Base-by-base conservation (phyloP, 2,329 filamentous ascomycete genomes). In the Claviceps pusilla region DNA sequence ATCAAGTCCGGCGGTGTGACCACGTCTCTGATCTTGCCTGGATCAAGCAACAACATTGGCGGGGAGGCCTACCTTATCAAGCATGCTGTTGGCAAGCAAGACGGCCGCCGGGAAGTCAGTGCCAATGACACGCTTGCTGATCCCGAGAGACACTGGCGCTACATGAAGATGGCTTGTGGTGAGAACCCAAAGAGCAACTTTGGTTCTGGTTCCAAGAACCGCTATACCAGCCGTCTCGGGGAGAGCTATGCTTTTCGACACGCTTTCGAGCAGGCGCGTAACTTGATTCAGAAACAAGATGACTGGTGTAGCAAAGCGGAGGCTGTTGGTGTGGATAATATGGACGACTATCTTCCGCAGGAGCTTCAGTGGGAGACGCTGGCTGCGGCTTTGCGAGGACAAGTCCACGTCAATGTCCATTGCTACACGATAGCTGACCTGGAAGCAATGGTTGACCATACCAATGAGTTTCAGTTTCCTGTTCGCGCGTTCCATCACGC, bases 141-240 rank as follows among this genome's bases (percentile, higher is more conserved):
- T 52, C 82, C 82, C 0, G 81, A 83, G 46, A 72, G 73, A 28
- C 78, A 71, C 56, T 84, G 82, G 78, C 74, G 84, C 24, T 87
- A 84, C 65, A 84, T 87, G 74, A 87, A 87, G 69, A 87, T 87
- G 83, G 84, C 84, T 0, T 87, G 83, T 58, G 83, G 83, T 41
- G 83, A 87, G 67, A 87, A 87, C 60, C 71, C 83, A 1, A 85
- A 85, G 68, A 69, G 74, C 0, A 69, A 80, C 0, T 83, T 85
- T 56, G 81, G 45, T 5, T 9, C 31, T 41, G 16, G 2, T 4
- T 42, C 45, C 14, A 48, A 42, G 4, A 79, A 79, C 52, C 70
- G 70, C 48, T 81, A 80, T 0, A 73, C 73, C 54, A 84, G 78
- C 57, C 72, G 84, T 1, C 69, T 87, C 61, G 84, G 84, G 9